phyloP scores from a whole-genome alignment of 2,329 filamentous ascomycete species.

The Aspergillus persii region DNA sequence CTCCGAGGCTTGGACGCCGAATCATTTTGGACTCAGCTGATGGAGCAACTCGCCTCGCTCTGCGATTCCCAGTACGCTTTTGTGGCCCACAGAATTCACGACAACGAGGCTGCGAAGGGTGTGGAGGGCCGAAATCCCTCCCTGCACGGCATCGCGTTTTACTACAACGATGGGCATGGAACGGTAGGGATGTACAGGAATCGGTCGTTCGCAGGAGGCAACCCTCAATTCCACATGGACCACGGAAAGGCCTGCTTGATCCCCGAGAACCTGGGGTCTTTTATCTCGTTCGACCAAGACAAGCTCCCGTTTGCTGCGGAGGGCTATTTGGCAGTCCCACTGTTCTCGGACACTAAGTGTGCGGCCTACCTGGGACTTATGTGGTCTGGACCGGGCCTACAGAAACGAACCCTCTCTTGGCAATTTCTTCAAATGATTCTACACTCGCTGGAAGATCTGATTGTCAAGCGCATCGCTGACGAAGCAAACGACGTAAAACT shows the following conservation, averaged over 20 bases:
- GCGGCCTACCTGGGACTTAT: slow-evolving; percentile 70
- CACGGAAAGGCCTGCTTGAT: slow-evolving; percentile 70
- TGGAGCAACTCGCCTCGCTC: slow-evolving; percentile 63
- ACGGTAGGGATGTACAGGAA: slow-evolving; percentile 55
- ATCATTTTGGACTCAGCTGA: slow-evolving; percentile 63
- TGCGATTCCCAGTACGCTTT: slow-evolving; percentile 66
- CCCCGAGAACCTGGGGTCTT: slow-evolving; percentile 58
- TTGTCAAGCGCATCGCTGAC: slow-evolving; percentile 57
- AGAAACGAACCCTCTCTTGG: slow-evolving; percentile 59
- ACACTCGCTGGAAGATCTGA: slow-evolving; percentile 66
- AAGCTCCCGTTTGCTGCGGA: slow-evolving; percentile 60
- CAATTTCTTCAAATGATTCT: slow-evolving; percentile 65
- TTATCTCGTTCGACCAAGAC: slow-evolving; percentile 60
- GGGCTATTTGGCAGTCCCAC: slow-evolving; percentile 64
- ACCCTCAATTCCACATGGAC: slow-evolving; percentile 67
- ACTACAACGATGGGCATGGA: slow-evolving; percentile 61
- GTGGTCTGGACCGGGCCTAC: slow-evolving; percentile 64
- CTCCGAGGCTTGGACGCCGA: slow-evolving; percentile 55
- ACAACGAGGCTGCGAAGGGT: slow-evolving; percentile 60
- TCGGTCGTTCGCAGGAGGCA: slow-evolving; percentile 63
- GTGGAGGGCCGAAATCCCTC: slow-evolving; percentile 61
- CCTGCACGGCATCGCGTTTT: slow-evolving; percentile 64
- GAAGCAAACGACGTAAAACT: slow-evolving; percentile 48
- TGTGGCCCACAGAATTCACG: slow-evolving; percentile 62
- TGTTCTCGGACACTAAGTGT: slow-evolving; percentile 64